Evolutionary conservation across 2,329 filamentous ascomycete genomes (phyloP), one percentile per base, ranked within the genome.

Genomic region (Aspergillus ochraceus): DNA sequence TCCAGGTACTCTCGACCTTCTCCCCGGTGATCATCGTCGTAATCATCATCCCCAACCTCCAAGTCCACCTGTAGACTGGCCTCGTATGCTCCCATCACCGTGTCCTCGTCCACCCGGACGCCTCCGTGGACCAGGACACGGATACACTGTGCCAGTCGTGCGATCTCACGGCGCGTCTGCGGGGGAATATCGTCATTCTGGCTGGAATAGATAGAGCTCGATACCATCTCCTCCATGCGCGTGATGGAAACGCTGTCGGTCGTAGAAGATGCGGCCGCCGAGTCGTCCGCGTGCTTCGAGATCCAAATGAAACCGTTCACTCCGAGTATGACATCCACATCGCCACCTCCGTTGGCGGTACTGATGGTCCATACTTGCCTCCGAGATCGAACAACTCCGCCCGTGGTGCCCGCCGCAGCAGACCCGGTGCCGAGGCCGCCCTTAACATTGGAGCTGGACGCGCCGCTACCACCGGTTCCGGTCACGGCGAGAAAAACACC

Each of bases 241-340:
- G 92, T 96, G 70, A 97, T 91, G 2, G 84, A 83, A 10, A 80
- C 86, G 72, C 81, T 82, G 57, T 79, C 80, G 9, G 72, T 74
- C n/a, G 80, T 78, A 49, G 83, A 76, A 2, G 70, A 75, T 19
- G 73, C 72, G 3, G 69, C 75, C 14, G 68, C 73, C 56, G 66
- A 70, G 53, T 77, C 84, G 66, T 90, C 88, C 8, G 90, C 80
- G 69, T 96, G 92, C 79, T 91, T 93, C 76, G 89, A 88, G 71
- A 98, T 93, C 90, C 92, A 99, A 60, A 98, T 92, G 74, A 96
- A 98, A 1, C 95, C 95, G 70, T 99, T 99, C 45, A 99, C 95
- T 2, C 95, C 95, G 1, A 99, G 82, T 55, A 97, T 85, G 8
- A 98, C 87, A 72, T 97, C 91, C 29, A 99, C 85, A 52, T 87